Conservation (phyloP, 441 rosid genomes). For the Erodium moschatum region DNA sequence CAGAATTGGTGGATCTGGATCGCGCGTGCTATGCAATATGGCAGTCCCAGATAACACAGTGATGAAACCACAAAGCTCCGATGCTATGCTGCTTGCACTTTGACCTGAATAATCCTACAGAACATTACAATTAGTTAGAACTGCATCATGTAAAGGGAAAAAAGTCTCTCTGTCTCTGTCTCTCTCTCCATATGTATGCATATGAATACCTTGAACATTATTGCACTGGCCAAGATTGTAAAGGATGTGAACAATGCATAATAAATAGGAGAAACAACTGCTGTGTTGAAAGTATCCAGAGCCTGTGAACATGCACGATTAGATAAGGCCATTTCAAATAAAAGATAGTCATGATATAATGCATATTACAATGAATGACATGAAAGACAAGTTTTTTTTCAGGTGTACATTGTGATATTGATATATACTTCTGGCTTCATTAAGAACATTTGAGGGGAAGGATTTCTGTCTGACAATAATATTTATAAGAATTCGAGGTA, state of each 20-base stretch:
- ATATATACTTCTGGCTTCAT: not conserved
- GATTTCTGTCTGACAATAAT: not conserved
- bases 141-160: not conserved
- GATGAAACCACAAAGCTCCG: conserved; percentile 56
- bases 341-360: not conserved
- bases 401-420: not conserved
- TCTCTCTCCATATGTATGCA: not conserved
- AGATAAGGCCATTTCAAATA: conserved; percentile 6
- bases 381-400: not conserved
- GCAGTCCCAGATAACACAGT: conserved; percentile 55
- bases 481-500: not conserved
- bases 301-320: conserved; percentile 36
- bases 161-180: too few relatives aligned
- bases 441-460: not conserved
- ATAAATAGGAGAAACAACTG: conserved; percentile 63
- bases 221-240: conserved; percentile 57
- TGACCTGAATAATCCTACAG: conserved; percentile 54
- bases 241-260: conserved; percentile 55
- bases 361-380: not conserved
- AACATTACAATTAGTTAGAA: conserved; percentile 5
- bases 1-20: conserved; percentile 37
- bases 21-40: conserved; percentile 49
- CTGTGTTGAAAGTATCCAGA: conserved; percentile 53
- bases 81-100: conserved; percentile 47
- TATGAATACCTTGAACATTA: conserved; percentile 53